Base-by-base conservation (phyloP, 2,329 filamentous ascomycete species). In the Tolypocladium guangdongense region DNA sequence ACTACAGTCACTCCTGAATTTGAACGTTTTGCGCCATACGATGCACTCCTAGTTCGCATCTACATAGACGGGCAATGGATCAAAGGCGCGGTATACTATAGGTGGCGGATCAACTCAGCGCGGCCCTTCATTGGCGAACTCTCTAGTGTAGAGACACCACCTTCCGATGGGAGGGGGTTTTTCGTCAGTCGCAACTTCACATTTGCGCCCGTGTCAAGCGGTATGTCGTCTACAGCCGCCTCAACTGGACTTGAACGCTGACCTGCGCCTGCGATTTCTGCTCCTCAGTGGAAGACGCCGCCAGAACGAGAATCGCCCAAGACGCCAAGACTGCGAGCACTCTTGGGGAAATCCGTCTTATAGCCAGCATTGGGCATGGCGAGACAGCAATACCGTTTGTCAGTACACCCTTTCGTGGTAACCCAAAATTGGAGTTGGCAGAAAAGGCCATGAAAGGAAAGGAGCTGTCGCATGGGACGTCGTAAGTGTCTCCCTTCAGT, bases 391-490 rank as follows among this genome's bases (percentile, higher is more conserved):
- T 1, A 10, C 3, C 16, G 20, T 24, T 30, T 16, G 14, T 16
- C 3, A 14, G 22, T 3, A 1, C 5, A 3, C 4, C 10, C n/a
- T 3, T 32, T 12, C 18, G 43, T 32, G 27, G 8, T 16, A n/a
- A 46, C 7, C 27, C 4, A 12, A 27, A 12, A 1, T 50, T 55
- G 16, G 30, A 30, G 8, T 27, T 58, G 37, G 54, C 57, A 3
- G 64, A 66, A 18, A 64, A 65, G 27, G 51, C 57, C 2, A 35
- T 64, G 56, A 66, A 66, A 49, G 63, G 64, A 4, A 63, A 33
- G 27, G 59, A 55, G n/a, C 37, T 64, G 12, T 59, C 58, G 12
- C 64, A 66, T 52, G 57, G 52, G 11, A 59, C 57, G 2, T 48
- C 39, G 62, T 64, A 57, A 46, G 33, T 45, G 12, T 7, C 10